Percentiles rank a stretch among this genome's conserved stretches.
Evolutionary conservation across 169 alveolate genomes (phyloP).

Genomic region (Plasmodium knowlesi): DNA sequence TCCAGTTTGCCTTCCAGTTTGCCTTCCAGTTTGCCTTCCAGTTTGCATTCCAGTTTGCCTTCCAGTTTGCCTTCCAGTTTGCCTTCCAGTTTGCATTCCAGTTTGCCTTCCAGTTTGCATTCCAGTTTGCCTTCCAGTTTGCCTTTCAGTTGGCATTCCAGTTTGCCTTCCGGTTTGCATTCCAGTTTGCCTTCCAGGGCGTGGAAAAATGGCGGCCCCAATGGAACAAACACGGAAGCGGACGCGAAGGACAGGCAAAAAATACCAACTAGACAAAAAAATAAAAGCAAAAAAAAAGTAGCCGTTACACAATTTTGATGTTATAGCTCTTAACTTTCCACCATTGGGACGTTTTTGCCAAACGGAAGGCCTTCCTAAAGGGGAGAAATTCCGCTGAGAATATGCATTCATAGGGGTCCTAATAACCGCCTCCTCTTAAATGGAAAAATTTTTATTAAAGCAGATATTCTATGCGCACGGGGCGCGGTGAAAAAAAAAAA

Average conservation of each 20-base stretch:
- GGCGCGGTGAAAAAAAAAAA: not conserved
- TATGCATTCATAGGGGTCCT: not conserved
- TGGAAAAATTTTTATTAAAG: not conserved
- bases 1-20: not conserved
- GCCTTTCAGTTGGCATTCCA: not conserved
- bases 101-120: not conserved
- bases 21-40: no score
- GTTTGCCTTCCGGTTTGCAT: not conserved
- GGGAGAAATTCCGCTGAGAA: not conserved
- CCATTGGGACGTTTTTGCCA: not conserved
- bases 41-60: not conserved
- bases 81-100: not conserved
- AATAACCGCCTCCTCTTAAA: not conserved
- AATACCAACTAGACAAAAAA: not conserved
- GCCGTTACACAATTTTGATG: not conserved
- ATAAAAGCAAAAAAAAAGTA: not conserved
- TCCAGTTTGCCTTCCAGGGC: not conserved
- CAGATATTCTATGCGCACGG: not conserved
- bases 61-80: no score
- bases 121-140: slow-evolving; percentile 2
- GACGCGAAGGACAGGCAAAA: not conserved
- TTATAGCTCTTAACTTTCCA: not conserved
- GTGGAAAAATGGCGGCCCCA: not conserved
- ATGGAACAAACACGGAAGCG: not conserved
- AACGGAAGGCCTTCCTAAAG: not conserved